phyloP scores from a whole-genome alignment of 2,329 filamentous ascomycete genomes.

The Colletotrichum eremochloae region DNA sequence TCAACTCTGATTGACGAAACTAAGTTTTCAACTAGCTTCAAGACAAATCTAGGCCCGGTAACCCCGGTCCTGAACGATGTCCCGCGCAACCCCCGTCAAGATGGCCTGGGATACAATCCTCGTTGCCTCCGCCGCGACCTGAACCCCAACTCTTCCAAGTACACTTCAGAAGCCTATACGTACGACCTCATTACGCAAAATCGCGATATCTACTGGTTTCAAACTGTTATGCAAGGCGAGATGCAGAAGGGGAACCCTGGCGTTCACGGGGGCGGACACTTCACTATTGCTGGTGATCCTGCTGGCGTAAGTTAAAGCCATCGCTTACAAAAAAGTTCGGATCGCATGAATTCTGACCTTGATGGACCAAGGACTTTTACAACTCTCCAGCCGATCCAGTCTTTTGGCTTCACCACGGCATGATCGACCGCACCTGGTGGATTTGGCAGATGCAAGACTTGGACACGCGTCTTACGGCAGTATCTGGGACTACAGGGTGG shows the following conservation, averaged over 20 bases:
- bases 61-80: constrained; percentile 46
- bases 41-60: constrained; percentile 53
- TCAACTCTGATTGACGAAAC: constrained; percentile 42
- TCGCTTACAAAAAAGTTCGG: not conserved
- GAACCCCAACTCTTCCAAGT: constrained; percentile 49
- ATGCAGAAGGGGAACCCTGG: constrained; percentile 44
- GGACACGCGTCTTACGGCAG: constrained; percentile 23
- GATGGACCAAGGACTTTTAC: constrained; percentile 45
- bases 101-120: constrained; percentile 58
- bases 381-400: constrained; percentile 49
- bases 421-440: constrained; percentile 48
- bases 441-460: constrained; percentile 46
- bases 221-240: constrained; percentile 53
- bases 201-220: constrained; percentile 50
- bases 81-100: constrained; percentile 48
- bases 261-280: constrained; percentile 56
- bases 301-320: constrained; percentile 40
- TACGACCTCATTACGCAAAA: constrained; percentile 48
- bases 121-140: constrained; percentile 60
- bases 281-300: constrained; percentile 54
- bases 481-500: constrained; percentile 38
- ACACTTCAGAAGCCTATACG: constrained; percentile 34
- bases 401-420: constrained; percentile 47
- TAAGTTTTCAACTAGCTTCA: constrained; percentile 52
- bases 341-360: not conserved